A percentile compares a stretch with the other conserved stretches of the same genome.
Evolutionary conservation across 257 asterid genomes (phyloP).

Genomic region (Lycium barbarum): DNA sequence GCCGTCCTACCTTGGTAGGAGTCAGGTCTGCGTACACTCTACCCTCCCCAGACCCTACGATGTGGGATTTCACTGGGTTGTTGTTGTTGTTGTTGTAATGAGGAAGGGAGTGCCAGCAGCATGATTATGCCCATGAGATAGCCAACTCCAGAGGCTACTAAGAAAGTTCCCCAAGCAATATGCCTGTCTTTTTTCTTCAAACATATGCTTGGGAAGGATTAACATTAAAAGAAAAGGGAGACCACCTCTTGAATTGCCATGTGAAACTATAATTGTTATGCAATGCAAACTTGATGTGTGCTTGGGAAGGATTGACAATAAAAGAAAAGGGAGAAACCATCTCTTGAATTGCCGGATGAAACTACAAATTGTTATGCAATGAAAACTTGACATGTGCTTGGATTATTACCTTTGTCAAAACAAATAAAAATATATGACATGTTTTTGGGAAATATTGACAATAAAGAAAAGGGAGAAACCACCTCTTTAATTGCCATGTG

Average conservation of each 20-base stretch:
- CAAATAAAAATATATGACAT: not conserved
- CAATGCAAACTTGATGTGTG: not conserved
- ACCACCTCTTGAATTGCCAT: constrained; percentile 8
- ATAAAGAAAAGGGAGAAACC: not conserved
- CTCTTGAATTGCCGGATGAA: not conserved
- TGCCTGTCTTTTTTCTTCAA: constrained; percentile 4
- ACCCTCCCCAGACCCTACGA: too few relatives aligned
- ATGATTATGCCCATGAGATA: not conserved
- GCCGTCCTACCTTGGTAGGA: too few relatives aligned
- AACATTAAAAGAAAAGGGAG: not conserved
- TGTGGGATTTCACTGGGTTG: too few relatives aligned
- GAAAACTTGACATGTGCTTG: constrained; percentile 3
- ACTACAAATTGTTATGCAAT: not conserved
- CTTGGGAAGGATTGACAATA: constrained; percentile 1
- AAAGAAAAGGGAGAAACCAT: not conserved
- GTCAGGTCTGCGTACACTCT: too few relatives aligned
- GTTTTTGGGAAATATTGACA: constrained; percentile 12
- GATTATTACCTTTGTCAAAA: not conserved
- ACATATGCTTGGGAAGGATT: not conserved
- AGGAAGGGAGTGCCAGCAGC: not conserved
- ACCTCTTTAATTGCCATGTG: not conserved
- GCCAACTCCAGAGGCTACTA: not conserved
- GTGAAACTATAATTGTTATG: not conserved
- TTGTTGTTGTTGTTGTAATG: too few relatives aligned
- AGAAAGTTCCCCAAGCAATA: not conserved